phyloP scores from a whole-genome alignment of 441 rosid genomes.

The Dalechampia spathulata region DNA sequence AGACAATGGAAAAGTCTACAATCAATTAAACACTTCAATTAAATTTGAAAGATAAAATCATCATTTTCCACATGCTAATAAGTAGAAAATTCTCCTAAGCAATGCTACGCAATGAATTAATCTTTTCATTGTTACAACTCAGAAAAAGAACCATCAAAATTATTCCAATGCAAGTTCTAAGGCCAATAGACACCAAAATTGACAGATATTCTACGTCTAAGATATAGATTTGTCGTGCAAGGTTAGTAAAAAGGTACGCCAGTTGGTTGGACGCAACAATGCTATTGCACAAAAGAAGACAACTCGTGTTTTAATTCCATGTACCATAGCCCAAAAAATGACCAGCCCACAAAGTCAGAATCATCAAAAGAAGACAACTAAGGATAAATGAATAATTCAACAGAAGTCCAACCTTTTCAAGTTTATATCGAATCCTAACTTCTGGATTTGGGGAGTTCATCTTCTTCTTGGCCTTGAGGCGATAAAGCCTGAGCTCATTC shows the following conservation, averaged over 20 bases:
- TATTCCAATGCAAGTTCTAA: too few relatives aligned
- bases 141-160: too few relatives aligned
- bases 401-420: slow-evolving; percentile 54
- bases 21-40: neutral
- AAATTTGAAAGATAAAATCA: neutral
- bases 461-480: slow-evolving; percentile 84
- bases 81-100: neutral
- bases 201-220: too few relatives aligned
- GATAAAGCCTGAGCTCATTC: slow-evolving; percentile 71
- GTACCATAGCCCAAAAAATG: too few relatives aligned
- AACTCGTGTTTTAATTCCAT: too few relatives aligned
- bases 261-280: neutral
- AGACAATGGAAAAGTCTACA: neutral
- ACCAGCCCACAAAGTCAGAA: neutral
- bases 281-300: neutral
- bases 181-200: too few relatives aligned
- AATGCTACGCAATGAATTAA: neutral
- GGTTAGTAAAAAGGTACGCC: too few relatives aligned
- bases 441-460: slow-evolving; percentile 86
- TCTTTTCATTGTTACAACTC: neutral
- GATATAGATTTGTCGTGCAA: too few relatives aligned
- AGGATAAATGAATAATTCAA: too few relatives aligned
- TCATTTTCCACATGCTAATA: neutral
- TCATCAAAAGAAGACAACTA: slow-evolving; percentile 1
- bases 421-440: slow-evolving; percentile 77